phyloP scores from a whole-genome alignment of 768 basidiomycete genomes.

The Psilocybe azurescens region DNA sequence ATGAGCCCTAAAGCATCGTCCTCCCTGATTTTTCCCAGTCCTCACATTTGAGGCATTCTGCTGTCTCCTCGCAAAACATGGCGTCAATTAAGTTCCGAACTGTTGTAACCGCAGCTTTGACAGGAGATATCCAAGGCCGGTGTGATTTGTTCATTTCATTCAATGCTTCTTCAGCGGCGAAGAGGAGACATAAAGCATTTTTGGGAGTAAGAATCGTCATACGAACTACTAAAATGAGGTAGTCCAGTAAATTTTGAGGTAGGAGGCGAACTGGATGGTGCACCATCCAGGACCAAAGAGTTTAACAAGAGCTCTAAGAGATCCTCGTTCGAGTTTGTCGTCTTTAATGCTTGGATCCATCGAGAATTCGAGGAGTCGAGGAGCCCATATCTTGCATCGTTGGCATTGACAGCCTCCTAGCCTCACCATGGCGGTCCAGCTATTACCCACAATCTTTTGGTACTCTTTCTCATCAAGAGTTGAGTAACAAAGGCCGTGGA shows the following conservation, averaged over 20 bases:
- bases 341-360: background rate
- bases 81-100: background rate
- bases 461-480: background rate
- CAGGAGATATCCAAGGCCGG: background rate
- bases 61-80: background rate
- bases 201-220: background rate
- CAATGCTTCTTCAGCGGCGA: background rate
- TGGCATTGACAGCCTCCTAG: background rate
- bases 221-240: background rate
- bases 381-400: background rate
- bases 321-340: background rate
- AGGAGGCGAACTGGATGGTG: background rate
- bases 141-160: background rate
- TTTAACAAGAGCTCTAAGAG: background rate
- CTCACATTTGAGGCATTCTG: background rate
- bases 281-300: slow-evolving; percentile 4
- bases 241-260: background rate
- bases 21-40: background rate
- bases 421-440: background rate
- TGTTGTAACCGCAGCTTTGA: background rate
- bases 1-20: background rate
- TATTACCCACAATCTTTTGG: background rate
- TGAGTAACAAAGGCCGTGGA: background rate
- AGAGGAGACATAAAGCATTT: background rate
- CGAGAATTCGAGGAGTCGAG: background rate